Evolutionary conservation across 2,329 filamentous ascomycete species (phyloP), one percentile per base, ranked within the genome.

Genomic region (Grosmannia serpens): DNA sequence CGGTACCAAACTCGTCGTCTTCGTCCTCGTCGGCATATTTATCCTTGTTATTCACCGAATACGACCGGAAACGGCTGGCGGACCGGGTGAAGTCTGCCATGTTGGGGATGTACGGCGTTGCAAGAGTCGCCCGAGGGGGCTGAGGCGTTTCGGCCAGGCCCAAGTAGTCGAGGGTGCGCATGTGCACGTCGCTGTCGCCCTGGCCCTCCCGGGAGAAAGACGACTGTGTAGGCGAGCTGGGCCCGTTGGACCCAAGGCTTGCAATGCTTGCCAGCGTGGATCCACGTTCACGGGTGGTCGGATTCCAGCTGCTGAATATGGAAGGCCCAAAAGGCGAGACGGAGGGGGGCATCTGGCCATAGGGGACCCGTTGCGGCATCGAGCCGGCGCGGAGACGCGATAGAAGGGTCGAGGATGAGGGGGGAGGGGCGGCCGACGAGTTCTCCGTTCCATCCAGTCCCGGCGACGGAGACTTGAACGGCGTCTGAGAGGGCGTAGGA

Each of bases 41-140:
- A 70, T 97, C 92, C 73, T 95, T 96, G 58, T 95, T 95, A 72
- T 99, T 99, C 64, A 99, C 94, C 1, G 94, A 99, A 71, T 96
- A 97, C 1, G 94, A 99, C 53, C 94, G 85, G 77, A 97, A 95
- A 56, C 94, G 85, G 70, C 88, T 97, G 51, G 86, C 80, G 65
- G 88, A 88, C 69, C 83, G 88, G 63, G 86, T 87, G 64, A 89
- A 81, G 69, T 89, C 86, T 62, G 86, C 85, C 61, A 92, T 76
- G 67, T 88, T 88, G 51, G 87, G 85, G 38, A 92, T 78, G 63
- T 90, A 87, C 2, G 88, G 86, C 10, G 88, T 85, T 49, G 85
- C 85, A 62, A 95, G 76, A 62, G 86, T 87, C 54, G 88, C 86
- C 62, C 86, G 83, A 61, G 83, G 77, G 57, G 89, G 87, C 69